Conservation (phyloP, 2,329 filamentous ascomycete species). For the Clonostachys byssicola region DNA sequence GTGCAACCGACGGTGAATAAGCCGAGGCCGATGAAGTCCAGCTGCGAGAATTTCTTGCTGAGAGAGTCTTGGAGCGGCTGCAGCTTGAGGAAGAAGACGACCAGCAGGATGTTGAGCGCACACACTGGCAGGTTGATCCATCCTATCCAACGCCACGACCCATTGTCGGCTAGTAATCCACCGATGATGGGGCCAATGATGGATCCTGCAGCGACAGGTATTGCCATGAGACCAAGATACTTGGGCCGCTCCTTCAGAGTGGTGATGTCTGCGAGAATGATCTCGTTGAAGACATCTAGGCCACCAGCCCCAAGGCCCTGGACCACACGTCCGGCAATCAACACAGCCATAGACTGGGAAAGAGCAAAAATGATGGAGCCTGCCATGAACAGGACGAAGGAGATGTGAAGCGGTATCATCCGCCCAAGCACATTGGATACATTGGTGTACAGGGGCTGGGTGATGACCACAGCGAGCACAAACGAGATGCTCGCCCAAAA, state of each 20-base stretch:
- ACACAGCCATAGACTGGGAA: constrained; percentile 10
- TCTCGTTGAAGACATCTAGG: constrained; percentile 23
- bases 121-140: constrained; percentile 22
- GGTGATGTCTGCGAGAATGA: constrained; percentile 30
- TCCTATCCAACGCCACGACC: constrained; percentile 21
- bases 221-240: constrained; percentile 13
- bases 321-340: constrained; percentile 25
- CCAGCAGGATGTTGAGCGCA: constrained; percentile 8
- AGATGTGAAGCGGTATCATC: constrained; percentile 18
- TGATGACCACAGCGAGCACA: constrained; percentile 58
- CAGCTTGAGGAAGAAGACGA: constrained; percentile 13
- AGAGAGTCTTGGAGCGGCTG: constrained; percentile 1
- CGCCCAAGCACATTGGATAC: constrained; percentile 26
- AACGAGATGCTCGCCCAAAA: constrained; percentile 72
- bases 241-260: constrained; percentile 17
- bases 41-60: constrained; percentile 9
- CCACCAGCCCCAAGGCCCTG: constrained; percentile 40
- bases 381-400: constrained; percentile 23
- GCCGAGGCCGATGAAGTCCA: constrained; percentile 23
- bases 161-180: constrained; percentile 12
- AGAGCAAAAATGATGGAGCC: constrained; percentile 32
- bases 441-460: constrained; percentile 39
- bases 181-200: constrained; percentile 14
- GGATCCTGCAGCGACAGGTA: constrained; percentile 9
- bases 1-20: constrained; percentile 15